A percentile compares a stretch with the other conserved stretches of the same genome.
These are phyloP conservation scores for Cornus kousa DNA, from an alignment of 148 eudicot species.

Conservation along the genomic window DNA sequence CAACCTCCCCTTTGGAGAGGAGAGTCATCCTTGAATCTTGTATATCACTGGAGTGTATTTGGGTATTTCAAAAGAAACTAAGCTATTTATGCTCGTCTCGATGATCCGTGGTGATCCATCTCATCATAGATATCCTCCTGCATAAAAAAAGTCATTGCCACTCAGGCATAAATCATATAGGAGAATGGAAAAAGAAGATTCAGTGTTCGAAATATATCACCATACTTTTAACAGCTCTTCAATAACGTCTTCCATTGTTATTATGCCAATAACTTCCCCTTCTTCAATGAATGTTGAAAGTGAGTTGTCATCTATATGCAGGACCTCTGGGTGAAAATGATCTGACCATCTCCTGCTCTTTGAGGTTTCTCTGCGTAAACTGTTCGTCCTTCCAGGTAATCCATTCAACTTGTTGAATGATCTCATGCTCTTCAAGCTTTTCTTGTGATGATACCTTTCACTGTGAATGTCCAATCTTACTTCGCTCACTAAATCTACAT, in stretches of 20 bases:
- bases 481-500: constrained; percentile 22
- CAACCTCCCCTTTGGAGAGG: too few species aligned
- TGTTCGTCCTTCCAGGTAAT: constrained; percentile 13
- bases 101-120: constrained; percentile 11
- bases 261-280: constrained; percentile 57
- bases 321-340: constrained; percentile 36
- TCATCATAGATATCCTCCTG: constrained; percentile 22
- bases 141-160: neutral
- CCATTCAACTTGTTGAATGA: constrained; percentile 15
- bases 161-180: neutral
- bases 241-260: constrained; percentile 64
- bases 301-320: constrained; percentile 27
- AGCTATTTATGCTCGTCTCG: neutral
- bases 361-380: constrained; percentile 16
- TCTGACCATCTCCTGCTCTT: constrained; percentile 48
- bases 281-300: constrained; percentile 28
- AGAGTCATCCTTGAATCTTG: neutral
- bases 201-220: neutral
- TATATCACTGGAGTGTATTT: neutral
- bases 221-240: constrained; percentile 43
- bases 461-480: constrained; percentile 28
- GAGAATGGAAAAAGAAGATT: neutral
- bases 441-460: constrained; percentile 5
- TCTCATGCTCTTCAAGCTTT: constrained; percentile 9
- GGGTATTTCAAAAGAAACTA: neutral